These are phyloP conservation scores for Dictyostelium firmibasis DNA, from an alignment of 78 protist species.

Conservation along the genomic window DNA sequence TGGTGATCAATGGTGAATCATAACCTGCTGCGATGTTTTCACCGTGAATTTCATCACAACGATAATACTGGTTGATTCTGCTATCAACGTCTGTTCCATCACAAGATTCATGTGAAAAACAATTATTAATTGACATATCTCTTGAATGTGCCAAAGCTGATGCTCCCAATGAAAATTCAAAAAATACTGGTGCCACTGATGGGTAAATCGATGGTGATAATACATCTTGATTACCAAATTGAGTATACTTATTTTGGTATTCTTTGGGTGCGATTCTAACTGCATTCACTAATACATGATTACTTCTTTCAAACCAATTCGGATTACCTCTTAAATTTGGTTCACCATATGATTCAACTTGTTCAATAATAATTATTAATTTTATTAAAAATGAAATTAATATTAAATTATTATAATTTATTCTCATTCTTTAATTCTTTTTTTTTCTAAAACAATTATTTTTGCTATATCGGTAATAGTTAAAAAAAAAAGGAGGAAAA, in stretches of 20 bases:
- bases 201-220: slow-evolving; percentile 2
- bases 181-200: slow-evolving; percentile 28
- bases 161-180: slow-evolving; percentile 8
- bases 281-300: slow-evolving; percentile 33
- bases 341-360: slow-evolving; percentile 26
- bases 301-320: slow-evolving; percentile 50
- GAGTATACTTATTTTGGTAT: slow-evolving; percentile 24
- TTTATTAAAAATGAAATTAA: background rate
- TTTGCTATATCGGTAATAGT: no score
- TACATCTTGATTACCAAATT: background rate
- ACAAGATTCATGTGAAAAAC: slow-evolving; percentile 49
- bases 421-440: background rate
- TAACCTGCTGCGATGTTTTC: slow-evolving; percentile 67
- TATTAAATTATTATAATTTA: background rate
- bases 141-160: background rate
- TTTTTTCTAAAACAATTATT: background rate
- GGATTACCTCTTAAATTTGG: slow-evolving; percentile 32
- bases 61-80: slow-evolving; percentile 24
- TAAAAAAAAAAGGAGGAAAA: no score
- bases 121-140: slow-evolving; percentile 26
- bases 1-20: slow-evolving; percentile 12
- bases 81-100: slow-evolving; percentile 37
- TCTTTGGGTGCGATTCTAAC: slow-evolving; percentile 50
- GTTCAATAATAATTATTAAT: background rate
- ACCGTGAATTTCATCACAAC: slow-evolving; percentile 21